Percentiles rank a stretch among this genome's conserved stretches.
phyloP scores from a whole-genome alignment of 1,139 yeast species.

The Yamadazyma diddensiae region DNA sequence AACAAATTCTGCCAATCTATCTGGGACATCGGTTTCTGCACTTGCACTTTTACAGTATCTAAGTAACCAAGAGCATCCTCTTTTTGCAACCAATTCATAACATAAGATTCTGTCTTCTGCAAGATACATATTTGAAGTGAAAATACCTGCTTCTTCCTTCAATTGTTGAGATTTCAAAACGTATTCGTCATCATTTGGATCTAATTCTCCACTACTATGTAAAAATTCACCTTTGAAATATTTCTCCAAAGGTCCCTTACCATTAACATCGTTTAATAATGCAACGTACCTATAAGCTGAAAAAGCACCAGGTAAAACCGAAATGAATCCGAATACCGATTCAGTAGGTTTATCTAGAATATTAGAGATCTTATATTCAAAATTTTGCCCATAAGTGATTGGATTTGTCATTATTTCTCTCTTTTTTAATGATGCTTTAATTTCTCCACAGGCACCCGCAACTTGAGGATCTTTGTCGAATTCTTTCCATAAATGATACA shows the following conservation, averaged over 20 bases:
- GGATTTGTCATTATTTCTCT: conserved; percentile 45
- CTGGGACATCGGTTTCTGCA: conserved; percentile 53
- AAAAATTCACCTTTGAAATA: conserved; percentile 50
- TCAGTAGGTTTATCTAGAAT: conserved; percentile 48
- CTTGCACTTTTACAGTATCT: conserved; percentile 45
- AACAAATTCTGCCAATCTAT: conserved; percentile 43
- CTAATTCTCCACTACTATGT: conserved; percentile 44
- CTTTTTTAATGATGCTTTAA: conserved; percentile 41
- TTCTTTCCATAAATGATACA: conserved; percentile 49
- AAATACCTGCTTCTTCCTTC: conserved; percentile 48
- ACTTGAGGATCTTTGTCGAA: conserved; percentile 47
- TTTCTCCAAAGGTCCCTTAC: conserved; percentile 46
- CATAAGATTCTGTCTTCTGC: conserved; percentile 52
- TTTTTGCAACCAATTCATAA: conserved; percentile 47
- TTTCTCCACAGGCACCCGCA: conserved; percentile 53
- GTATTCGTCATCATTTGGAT: conserved; percentile 46
- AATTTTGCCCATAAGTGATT: conserved; percentile 46
- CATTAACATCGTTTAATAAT: conserved; percentile 41
- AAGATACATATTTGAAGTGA: conserved; percentile 49
- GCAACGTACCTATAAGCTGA: conserved; percentile 45
- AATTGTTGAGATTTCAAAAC: conserved; percentile 36
- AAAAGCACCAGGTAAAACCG: conserved; percentile 48
- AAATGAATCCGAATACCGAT: conserved; percentile 45
- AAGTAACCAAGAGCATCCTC: conserved; percentile 43
- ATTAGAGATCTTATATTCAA: conserved; percentile 46